Percentiles rank a stretch among this genome's conserved stretches.
phyloP scores from a whole-genome alignment of 495 filamentous ascomycete genomes.

The Rhypophila decipiens region DNA sequence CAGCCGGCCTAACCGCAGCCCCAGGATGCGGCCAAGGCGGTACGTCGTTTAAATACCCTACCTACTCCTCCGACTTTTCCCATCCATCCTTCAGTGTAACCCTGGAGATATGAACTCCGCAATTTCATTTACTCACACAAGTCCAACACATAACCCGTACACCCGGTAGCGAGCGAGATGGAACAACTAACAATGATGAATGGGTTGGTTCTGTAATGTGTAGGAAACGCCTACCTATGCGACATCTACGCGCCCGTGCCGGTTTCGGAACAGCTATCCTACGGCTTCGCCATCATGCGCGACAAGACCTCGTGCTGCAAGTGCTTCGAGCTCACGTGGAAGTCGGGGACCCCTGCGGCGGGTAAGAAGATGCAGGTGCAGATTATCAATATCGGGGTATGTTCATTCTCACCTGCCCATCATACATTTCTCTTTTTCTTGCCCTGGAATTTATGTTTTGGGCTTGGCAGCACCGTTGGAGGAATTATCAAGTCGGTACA shows the following conservation, averaged over 20 bases:
- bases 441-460: not conserved
- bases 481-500: no score
- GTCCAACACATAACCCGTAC: no score
- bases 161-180: no score
- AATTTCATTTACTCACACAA: no score
- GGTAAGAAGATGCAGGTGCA: conserved; percentile 12
- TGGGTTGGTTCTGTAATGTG: no score
- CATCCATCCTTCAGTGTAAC: no score
- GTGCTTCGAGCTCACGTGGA: conserved; percentile 11
- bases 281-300: conserved; percentile 10
- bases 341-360: not conserved
- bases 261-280: conserved; percentile 2
- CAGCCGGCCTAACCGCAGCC: conserved; percentile 2
- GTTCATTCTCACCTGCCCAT: not conserved
- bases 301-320: conserved; percentile 8
- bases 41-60: not conserved
- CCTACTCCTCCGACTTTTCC: no score
- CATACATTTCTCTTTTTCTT: not conserved
- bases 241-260: conserved; percentile 8
- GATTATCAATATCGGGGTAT: conserved; percentile 9
- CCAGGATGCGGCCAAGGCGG: conserved; percentile 5
- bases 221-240: conserved; percentile 5
- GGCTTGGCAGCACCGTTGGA: no score
- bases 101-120: no score
- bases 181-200: no score